phyloP scores from a whole-genome alignment of 345 rosid species.

The Streptanthus diversifolius region DNA sequence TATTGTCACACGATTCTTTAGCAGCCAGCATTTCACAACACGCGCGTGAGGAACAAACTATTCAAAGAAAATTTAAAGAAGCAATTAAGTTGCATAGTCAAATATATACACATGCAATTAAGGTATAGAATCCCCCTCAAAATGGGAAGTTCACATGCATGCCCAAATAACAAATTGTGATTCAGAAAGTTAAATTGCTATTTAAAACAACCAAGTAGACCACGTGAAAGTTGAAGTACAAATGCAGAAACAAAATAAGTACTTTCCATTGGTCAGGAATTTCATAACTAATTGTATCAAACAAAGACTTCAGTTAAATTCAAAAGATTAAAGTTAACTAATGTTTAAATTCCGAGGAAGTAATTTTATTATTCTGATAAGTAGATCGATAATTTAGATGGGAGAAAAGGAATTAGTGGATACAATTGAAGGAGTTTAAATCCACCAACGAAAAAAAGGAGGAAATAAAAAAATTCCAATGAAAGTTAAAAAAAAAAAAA shows the following conservation, averaged over 20 bases:
- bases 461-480: neutral
- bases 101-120: constrained; percentile 15
- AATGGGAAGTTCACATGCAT: constrained; percentile 32
- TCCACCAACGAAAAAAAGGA: neutral
- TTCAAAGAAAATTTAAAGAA: neutral
- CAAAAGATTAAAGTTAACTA: neutral
- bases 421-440: constrained; percentile 13
- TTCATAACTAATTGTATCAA: neutral
- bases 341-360: neutral
- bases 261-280: neutral
- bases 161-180: neutral
- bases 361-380: neutral
- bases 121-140: neutral
- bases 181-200: neutral
- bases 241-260: constrained; percentile 17
- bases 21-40: neutral
- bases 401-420: constrained; percentile 10
- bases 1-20: neutral
- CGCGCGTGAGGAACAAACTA: neutral
- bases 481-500: neutral
- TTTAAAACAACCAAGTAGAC: constrained; percentile 1
- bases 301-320: neutral
- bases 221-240: constrained; percentile 23
- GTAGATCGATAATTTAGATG: neutral
- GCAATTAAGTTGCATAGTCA: neutral